Conservation (phyloP, 2,329 filamentous ascomycete genomes). For the Aspergillus ochraceus region DNA sequence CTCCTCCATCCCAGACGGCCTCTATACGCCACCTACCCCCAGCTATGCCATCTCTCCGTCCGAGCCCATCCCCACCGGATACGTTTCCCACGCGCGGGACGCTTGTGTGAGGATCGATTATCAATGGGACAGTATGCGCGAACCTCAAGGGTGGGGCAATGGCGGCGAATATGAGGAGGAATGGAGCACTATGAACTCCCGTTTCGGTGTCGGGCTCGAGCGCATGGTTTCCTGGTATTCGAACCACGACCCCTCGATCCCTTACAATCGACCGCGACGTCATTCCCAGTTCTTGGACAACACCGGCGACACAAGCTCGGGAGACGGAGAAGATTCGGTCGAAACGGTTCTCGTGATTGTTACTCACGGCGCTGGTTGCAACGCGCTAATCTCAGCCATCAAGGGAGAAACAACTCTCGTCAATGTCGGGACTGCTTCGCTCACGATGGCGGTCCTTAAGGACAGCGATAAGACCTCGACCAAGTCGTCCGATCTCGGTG, state of each 20-base stretch:
- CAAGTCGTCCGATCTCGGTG: slow-evolving; percentile 6
- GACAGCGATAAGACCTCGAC: slow-evolving; percentile 21
- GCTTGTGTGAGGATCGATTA: slow-evolving; percentile 85
- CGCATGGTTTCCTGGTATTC: slow-evolving; percentile 82
- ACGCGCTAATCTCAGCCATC: slow-evolving; percentile 88
- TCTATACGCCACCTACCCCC: slow-evolving; percentile 75
- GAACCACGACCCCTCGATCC: slow-evolving; percentile 40
- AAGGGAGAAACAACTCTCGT: slow-evolving; percentile 88
- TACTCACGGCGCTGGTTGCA: slow-evolving; percentile 93
- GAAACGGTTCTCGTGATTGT: slow-evolving; percentile 84
- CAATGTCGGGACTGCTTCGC: slow-evolving; percentile 84
- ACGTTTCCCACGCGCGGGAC: slow-evolving; percentile 86
- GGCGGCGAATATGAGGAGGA: slow-evolving; percentile 89
- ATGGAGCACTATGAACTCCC: slow-evolving; percentile 92
- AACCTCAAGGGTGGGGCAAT: slow-evolving; percentile 77
- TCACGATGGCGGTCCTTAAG: slow-evolving; percentile 80
- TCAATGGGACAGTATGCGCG: slow-evolving; percentile 90
- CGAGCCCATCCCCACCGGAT: slow-evolving; percentile 81
- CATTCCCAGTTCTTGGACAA: slow-evolving; percentile 18
- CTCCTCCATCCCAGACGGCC: slow-evolving; percentile 31
- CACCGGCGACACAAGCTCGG: slow-evolving; percentile 20
- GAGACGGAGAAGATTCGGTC: slow-evolving; percentile 62
- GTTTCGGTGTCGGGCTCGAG: slow-evolving; percentile 78
- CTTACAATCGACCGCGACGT: slow-evolving; percentile 13
- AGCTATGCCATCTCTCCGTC: slow-evolving; percentile 79